Evolutionary conservation across 306 rosid genomes (phyloP), one percentile per base, ranked within the genome.

Genomic region (Mucuna pruriens): DNA sequence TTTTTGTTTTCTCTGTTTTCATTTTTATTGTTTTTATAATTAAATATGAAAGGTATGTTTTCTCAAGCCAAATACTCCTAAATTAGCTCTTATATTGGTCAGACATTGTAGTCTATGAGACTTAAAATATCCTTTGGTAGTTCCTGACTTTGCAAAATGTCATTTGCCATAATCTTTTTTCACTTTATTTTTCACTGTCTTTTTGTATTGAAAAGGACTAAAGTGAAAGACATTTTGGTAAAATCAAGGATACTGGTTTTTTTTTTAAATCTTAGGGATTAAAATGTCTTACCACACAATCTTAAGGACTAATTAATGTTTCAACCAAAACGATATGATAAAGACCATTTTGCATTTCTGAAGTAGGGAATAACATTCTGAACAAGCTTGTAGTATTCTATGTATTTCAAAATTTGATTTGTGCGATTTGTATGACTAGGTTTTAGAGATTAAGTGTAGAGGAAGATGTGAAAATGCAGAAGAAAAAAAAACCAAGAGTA

Each of bases 301-400:
- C 9, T 51, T 51, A 51, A 51, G 58, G 58, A 17, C 25, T 51
- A 20, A 51, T 20, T 40, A 42, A 31, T 15, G 57, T 31, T 75
- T 74, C 39, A 64, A 42, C 71, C 48, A 25, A 51, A 25, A 39
- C 3, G 67, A 81, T 72, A 48, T 62, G 25, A 68, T 44, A 23
- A 31, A 55, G 77, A 38, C 44, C 60, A 61, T 1, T 16, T 31
- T 60, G 9, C 16, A 46, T 51, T 38, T 63, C 55, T 52, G 13
- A 81, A 52, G 45, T 49, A 7, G 38, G 22, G 51, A 62, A 48
- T 19, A 17, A 2, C 54, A 66, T 82, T 66, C 34, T 73, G 20
- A 25, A 45, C 20, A 34, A 51, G 22, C 38, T 17, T 74, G 51
- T 60, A 29, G 6, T 7, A 23, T 72, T 55, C 38, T 22, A 5